Conservation (phyloP, 1,284 basidiomycete species). For the Rhizoctonia solani region DNA sequence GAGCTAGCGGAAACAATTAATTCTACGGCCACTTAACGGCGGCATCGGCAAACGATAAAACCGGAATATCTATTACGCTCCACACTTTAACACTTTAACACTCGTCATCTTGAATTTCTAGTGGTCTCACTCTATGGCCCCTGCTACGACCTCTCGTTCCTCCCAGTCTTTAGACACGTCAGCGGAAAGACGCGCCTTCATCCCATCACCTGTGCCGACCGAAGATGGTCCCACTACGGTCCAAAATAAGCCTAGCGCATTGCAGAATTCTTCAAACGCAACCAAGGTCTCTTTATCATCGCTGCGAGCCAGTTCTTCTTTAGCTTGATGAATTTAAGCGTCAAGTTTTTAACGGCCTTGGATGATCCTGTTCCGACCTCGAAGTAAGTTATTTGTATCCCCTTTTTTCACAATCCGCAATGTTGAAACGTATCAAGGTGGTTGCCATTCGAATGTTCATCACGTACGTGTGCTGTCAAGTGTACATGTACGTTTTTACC, state of each 20-base stretch:
- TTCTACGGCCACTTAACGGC: too few species aligned
- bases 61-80: background rate
- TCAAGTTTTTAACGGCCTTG: conserved; percentile 18
- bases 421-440: background rate
- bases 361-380: conserved; percentile 23
- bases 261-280: conserved; percentile 20
- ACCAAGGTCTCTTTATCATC: conserved; percentile 34
- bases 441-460: conserved; percentile 19
- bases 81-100: too few species aligned
- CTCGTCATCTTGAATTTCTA: too few species aligned
- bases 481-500: conserved; percentile 16
- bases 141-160: background rate
- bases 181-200: conserved; percentile 7
- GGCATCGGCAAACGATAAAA: too few species aligned
- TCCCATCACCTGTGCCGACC: background rate
- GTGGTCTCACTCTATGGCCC: too few species aligned
- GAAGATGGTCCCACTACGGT: background rate
- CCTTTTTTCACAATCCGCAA: background rate
- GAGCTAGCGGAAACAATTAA: too few species aligned
- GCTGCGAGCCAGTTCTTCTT: conserved; percentile 22
- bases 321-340: conserved; percentile 31
- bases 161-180: background rate
- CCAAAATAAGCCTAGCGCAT: background rate
- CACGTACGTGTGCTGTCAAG: conserved; percentile 14
- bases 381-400: conserved; percentile 4